phyloP scores from a whole-genome alignment of 2,329 filamentous ascomycete species.

The Macrophomina phaseolina region DNA sequence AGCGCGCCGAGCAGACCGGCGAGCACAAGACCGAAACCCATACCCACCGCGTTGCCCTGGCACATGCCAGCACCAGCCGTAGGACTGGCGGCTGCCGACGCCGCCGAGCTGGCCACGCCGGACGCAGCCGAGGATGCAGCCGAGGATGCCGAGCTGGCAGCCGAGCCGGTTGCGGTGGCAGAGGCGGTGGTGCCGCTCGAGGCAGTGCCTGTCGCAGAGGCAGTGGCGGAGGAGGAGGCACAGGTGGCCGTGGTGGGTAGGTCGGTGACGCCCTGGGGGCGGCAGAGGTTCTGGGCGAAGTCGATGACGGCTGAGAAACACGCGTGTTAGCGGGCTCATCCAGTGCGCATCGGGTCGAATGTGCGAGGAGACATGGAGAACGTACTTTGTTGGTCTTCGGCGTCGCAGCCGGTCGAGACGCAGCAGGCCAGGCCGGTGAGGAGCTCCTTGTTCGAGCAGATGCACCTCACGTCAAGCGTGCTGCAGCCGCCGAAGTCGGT shows the following conservation, averaged over 20 bases:
- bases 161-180: constrained; percentile 19
- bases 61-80: neutral
- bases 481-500: constrained; percentile 45
- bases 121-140: neutral
- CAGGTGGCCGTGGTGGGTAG: constrained; percentile 48
- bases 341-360: too few relatives aligned
- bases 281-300: constrained; percentile 50
- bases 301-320: constrained; percentile 45
- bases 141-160: neutral
- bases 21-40: constrained; percentile 21
- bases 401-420: constrained; percentile 43
- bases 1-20: constrained; percentile 21
- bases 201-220: constrained; percentile 21
- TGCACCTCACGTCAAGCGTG: constrained; percentile 48
- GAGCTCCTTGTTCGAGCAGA: constrained; percentile 46
- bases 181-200: constrained; percentile 18
- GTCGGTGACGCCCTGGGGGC: constrained; percentile 42
- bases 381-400: constrained; percentile 43
- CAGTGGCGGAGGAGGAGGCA: constrained; percentile 32
- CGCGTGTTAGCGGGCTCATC: neutral
- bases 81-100: neutral
- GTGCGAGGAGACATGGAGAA: neutral
- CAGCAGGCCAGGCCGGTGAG: constrained; percentile 50
- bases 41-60: constrained; percentile 11
- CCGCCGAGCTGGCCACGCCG: neutral